Percentiles rank a stretch among this genome's conserved stretches.
Evolutionary conservation across 1,139 yeast species (phyloP).

Genomic region (Blastobotrys persicus): DNA sequence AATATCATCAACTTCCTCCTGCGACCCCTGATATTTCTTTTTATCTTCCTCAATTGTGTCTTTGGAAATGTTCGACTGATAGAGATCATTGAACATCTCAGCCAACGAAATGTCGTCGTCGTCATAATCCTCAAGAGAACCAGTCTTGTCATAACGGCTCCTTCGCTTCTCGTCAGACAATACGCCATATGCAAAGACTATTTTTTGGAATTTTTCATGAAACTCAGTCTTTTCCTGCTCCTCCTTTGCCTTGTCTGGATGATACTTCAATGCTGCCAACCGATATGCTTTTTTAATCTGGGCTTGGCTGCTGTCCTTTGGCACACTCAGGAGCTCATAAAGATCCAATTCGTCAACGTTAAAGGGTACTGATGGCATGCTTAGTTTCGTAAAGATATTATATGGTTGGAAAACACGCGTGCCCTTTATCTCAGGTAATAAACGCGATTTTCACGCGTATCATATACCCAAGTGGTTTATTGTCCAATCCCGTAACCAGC

Average conservation of each 20-base stretch:
- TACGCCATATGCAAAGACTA: slow-evolving; percentile 75
- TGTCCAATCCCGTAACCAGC: no score
- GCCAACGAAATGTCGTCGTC: slow-evolving; percentile 56
- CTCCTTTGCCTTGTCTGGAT: slow-evolving; percentile 70
- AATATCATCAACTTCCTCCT: slow-evolving; percentile 68
- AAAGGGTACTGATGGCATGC: slow-evolving; percentile 7
- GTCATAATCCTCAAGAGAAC: slow-evolving; percentile 56
- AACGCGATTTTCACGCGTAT: no score
- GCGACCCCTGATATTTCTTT: slow-evolving; percentile 55
- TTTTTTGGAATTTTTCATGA: slow-evolving; percentile 55
- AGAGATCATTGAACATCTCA: slow-evolving; percentile 58
- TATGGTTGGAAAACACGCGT: no score
- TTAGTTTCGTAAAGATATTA: no score
- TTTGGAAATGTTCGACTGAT: slow-evolving; percentile 55
- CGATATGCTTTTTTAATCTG: slow-evolving; percentile 73
- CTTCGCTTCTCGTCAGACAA: slow-evolving; percentile 59
- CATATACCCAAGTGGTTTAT: no score
- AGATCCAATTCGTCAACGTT: slow-evolving; percentile 52
- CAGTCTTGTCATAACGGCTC: slow-evolving; percentile 63
- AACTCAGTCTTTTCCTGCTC: slow-evolving; percentile 40
- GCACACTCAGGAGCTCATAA: slow-evolving; percentile 52
- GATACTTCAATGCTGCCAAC: slow-evolving; percentile 62
- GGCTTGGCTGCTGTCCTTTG: slow-evolving; percentile 43
- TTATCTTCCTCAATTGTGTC: slow-evolving; percentile 76
- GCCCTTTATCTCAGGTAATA: no score